Evolutionary conservation across 768 basidiomycete species (phyloP), one percentile per base, ranked within the genome.

Genomic region (Termitomyces sp.): DNA sequence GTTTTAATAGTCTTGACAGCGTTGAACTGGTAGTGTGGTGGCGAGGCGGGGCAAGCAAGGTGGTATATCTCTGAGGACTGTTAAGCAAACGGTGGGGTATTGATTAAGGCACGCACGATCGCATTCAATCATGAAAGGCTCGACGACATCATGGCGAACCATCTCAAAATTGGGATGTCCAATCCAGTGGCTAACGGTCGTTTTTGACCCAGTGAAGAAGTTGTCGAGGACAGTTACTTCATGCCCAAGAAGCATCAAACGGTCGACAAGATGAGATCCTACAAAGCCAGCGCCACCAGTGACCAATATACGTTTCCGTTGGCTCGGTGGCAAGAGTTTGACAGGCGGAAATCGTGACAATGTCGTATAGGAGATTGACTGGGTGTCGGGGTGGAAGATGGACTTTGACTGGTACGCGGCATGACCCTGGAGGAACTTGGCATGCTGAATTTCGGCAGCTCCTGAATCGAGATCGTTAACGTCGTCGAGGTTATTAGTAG

Each of bases 211-310:
- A 26, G 95, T 98, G 78, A 99, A 99, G 72, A 99, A 99, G 77
- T 98, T 98, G 79, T 98, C 96, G 57, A 97, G 75, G 62, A 98
- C 96, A 56, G 93, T 94, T 65, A 96, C 94, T 71, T 98, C 94
- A 69, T 99, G 97, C 16, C 97, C 97, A 53, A 98, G 84, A 61
- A 98, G 82, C 94, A 99, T 95, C 61, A 98, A 84, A 50, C 97
- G 85, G 76, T 99, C 97, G 54, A 99, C 92, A 49, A 99, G 86
- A 75, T 99, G 97, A 33, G 94, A 96, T 16, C 97, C 97, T 58
- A 99, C 96, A 72, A 99, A 99, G n/a, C 97, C 97, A 38, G 96
- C 97, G 43, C 97, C 96, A 58, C 96, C 96, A 22, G 96, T 98
- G 64, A 98, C 89, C 42, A 99, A 84, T 65, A 98, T 77, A 58